Conservation (phyloP, 306 rosid genomes). For the Lablab purpureus region DNA sequence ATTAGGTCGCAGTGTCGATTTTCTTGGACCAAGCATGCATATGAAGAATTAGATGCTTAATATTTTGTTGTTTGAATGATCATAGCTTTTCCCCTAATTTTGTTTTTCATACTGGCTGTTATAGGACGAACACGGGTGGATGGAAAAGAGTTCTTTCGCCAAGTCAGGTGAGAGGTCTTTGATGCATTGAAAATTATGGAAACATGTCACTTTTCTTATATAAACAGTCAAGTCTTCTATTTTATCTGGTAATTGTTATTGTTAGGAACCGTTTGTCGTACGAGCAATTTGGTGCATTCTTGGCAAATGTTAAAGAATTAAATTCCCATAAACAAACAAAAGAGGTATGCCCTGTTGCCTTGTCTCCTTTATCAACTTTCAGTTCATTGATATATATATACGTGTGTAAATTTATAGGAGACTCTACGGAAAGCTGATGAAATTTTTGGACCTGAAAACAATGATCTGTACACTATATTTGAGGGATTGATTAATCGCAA, state of each 20-base stretch:
- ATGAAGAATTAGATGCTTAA: slow-evolving; percentile 21
- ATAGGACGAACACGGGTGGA: slow-evolving; percentile 92
- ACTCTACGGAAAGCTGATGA: slow-evolving; percentile 87
- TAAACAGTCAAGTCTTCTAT: not conserved
- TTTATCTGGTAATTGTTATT: slow-evolving; percentile 31
- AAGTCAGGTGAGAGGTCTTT: slow-evolving; percentile 79
- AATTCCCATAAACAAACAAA: slow-evolving; percentile 92
- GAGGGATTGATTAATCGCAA: slow-evolving; percentile 90
- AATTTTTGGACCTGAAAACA: slow-evolving; percentile 92
- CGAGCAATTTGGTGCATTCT: slow-evolving; percentile 93
- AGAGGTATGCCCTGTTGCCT: slow-evolving; percentile 64
- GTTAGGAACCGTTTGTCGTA: slow-evolving; percentile 93
- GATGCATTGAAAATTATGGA: slow-evolving; percentile 10
- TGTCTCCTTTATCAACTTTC: not conserved
- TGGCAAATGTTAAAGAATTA: slow-evolving; percentile 91
- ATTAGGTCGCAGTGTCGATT: not conserved
- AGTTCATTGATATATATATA: not conserved
- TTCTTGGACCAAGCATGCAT: slow-evolving; percentile 26
- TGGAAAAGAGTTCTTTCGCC: slow-evolving; percentile 96
- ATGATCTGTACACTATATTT: slow-evolving; percentile 78
- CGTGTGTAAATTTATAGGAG: slow-evolving; percentile 61
- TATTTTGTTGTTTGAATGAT: slow-evolving; percentile 14
- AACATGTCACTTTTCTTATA: not conserved
- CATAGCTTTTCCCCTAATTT: not conserved
- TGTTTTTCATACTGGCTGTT: slow-evolving; percentile 37